phyloP scores from a whole-genome alignment of 116 monocot genomes.

The Papilionanthe hybrid region DNA sequence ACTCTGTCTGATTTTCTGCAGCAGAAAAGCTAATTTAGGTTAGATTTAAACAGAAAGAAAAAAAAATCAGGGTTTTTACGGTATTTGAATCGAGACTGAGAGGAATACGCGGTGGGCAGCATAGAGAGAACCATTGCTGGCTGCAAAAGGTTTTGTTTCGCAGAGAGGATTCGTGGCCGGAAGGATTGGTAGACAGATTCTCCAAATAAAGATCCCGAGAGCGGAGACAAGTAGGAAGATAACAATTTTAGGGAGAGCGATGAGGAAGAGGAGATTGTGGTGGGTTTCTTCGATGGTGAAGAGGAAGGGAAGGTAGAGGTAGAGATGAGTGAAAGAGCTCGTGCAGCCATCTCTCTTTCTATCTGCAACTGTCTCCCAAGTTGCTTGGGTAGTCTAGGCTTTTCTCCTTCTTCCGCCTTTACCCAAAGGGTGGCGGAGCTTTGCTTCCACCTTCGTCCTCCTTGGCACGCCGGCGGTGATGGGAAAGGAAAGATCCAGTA shows the following conservation, averaged over 20 bases:
- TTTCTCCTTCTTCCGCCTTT: not conserved
- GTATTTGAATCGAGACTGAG: not conserved
- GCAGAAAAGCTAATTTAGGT: not conserved
- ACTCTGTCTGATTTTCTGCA: constrained; percentile 15
- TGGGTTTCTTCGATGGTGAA: not conserved
- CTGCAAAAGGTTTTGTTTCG: not conserved
- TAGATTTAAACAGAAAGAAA: not conserved
- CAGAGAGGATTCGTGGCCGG: not conserved
- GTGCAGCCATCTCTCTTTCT: not conserved
- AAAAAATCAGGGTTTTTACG: not conserved
- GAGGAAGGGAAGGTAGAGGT: not conserved
- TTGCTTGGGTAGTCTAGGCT: not conserved
- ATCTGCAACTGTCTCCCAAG: not conserved
- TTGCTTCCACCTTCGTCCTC: too few relatives aligned
- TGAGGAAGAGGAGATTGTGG: not conserved
- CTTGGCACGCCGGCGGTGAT: not conserved
- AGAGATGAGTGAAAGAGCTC: constrained; percentile 4
- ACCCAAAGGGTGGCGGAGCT: too few relatives aligned
- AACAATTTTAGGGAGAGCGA: not conserved
- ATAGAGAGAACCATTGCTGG: constrained; percentile 32
- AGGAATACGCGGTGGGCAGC: constrained; percentile 69
- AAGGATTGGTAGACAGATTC: not conserved
- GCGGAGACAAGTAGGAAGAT: not conserved
- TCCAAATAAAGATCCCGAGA: not conserved
- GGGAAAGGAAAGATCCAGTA: not conserved